Evolutionary conservation across 805 yeast species (phyloP).

Genomic region (Ascoidea tarda): DNA sequence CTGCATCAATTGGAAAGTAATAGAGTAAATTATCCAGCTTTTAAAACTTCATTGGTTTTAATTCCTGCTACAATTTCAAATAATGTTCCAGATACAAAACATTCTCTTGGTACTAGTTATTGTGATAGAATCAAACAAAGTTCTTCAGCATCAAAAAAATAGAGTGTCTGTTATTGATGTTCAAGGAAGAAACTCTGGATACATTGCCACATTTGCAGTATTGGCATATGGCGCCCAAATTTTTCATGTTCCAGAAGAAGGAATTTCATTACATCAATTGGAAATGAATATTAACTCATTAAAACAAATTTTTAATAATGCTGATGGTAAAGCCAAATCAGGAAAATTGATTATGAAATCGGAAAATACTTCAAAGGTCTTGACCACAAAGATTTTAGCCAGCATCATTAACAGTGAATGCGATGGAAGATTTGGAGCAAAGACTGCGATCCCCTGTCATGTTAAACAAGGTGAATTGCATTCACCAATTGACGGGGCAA

Average conservation of each 20-base stretch:
- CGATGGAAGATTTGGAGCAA: slow-evolving; percentile 55
- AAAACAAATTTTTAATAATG: slow-evolving; percentile 47
- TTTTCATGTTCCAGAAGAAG: no score
- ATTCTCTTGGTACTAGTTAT: slow-evolving; percentile 94
- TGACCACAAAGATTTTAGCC: slow-evolving; percentile 42
- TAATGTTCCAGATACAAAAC: slow-evolving; percentile 98
- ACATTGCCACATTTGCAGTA: slow-evolving; percentile 75
- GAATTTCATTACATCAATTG: no score
- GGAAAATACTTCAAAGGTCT: slow-evolving; percentile 46
- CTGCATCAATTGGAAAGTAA: slow-evolving; percentile 71
- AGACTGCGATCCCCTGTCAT: slow-evolving; percentile 76
- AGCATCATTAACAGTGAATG: slow-evolving; percentile 49
- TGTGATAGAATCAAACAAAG: slow-evolving; percentile 93
- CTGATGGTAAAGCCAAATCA: slow-evolving; percentile 48
- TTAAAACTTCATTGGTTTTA: slow-evolving; percentile 87
- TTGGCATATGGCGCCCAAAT: slow-evolving; percentile 86
- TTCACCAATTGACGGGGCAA: slow-evolving; percentile 62
- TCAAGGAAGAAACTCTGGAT: slow-evolving; percentile 96
- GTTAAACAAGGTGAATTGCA: slow-evolving; percentile 79
- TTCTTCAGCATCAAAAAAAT: slow-evolving; percentile 87
- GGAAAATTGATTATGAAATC: slow-evolving; percentile 61
- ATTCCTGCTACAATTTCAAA: slow-evolving; percentile 94
- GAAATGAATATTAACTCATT: no score
- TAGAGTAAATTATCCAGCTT: slow-evolving; percentile 69
- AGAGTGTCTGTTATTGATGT: slow-evolving; percentile 95